phyloP scores from a whole-genome alignment of 2,329 filamentous ascomycete genomes.

The Sordariomycetes sp. region DNA sequence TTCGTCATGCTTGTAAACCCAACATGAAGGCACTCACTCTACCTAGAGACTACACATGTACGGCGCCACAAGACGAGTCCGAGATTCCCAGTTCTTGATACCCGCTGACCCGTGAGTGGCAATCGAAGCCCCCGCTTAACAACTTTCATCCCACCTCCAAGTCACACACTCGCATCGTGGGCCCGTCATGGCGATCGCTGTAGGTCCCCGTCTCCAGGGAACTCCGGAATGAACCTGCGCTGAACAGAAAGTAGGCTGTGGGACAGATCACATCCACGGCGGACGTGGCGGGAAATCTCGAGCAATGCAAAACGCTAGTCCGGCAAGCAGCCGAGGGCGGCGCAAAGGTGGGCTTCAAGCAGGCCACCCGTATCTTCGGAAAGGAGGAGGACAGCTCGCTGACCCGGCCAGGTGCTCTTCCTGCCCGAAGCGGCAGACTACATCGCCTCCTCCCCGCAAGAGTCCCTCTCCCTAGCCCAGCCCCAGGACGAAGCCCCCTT shows the following conservation, averaged over 20 bases:
- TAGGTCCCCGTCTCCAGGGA: neutral
- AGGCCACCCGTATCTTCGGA: neutral
- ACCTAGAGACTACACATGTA: too few species aligned
- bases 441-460: conserved; percentile 57
- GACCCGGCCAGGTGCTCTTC: conserved; percentile 56
- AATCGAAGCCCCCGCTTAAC: too few species aligned
- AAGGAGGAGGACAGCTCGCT: too few species aligned
- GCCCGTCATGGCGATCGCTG: conserved; percentile 1
- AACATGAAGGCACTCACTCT: too few species aligned
- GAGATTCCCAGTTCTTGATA: too few species aligned
- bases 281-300: conserved; percentile 6
- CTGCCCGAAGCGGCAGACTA: conserved; percentile 90
- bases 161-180: neutral
- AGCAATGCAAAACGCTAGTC: conserved; percentile 5
- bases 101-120: too few species aligned
- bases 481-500: conserved; percentile 59
- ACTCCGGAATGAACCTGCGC: neutral
- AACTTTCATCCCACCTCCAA: neutral
- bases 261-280: conserved; percentile 9
- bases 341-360: conserved; percentile 2
- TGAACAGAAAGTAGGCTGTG: conserved; percentile 5
- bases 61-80: too few species aligned
- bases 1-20: neutral
- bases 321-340: conserved; percentile 3
- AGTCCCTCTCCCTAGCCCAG: conserved; percentile 61